A percentile compares a stretch with the other conserved stretches of the same genome.
Conservation (phyloP, 1,284 basidiomycete genomes). For the Trichosporon sp. region DNA sequence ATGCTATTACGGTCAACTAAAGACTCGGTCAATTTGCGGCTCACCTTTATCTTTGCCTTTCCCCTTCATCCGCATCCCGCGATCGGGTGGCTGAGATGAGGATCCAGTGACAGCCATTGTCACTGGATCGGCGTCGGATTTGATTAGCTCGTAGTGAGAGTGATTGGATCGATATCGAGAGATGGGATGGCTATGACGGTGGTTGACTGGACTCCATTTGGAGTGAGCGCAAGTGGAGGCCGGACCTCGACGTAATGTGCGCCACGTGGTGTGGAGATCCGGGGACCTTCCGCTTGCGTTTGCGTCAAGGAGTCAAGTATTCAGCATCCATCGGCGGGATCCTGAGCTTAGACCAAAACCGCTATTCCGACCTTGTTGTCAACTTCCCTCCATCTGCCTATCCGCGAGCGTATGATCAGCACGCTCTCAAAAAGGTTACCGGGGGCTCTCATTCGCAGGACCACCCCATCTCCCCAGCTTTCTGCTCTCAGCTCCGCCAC, state of each 20-base stretch:
- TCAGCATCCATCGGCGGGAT: background rate
- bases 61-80: background rate
- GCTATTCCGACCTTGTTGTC: background rate
- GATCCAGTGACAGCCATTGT: conserved; percentile 4
- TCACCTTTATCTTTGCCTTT: conserved; percentile 9
- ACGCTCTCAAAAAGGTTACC: conserved; percentile 10
- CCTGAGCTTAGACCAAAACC: background rate
- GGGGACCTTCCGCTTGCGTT: background rate
- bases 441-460: conserved; percentile 4
- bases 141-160: background rate
- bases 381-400: background rate
- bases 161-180: background rate
- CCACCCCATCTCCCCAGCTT: background rate
- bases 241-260: background rate
- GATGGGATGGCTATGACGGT: background rate
- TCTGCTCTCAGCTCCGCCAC: background rate
- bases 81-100: background rate
- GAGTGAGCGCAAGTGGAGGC: background rate
- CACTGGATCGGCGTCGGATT: background rate
- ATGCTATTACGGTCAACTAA: conserved; percentile 8
- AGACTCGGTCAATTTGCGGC: conserved; percentile 2
- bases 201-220: conserved; percentile 2
- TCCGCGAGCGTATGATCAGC: conserved; percentile 7
- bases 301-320: background rate
- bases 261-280: background rate